Evolutionary conservation across 1,284 basidiomycete genomes (phyloP).

Genomic region (Moesziomyces antarcticus): DNA sequence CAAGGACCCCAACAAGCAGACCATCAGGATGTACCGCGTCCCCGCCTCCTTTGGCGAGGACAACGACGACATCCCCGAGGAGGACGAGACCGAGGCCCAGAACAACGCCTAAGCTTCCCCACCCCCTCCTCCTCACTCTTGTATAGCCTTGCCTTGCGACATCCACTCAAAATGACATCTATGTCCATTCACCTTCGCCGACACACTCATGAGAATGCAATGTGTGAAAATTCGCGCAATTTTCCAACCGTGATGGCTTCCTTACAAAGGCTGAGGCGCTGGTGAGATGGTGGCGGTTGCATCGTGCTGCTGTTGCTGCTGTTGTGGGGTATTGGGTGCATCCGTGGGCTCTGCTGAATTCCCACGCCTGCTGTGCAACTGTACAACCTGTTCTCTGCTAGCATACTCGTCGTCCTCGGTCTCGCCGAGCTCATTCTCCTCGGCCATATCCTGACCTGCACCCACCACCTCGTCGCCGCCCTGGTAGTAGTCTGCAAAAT

Average conservation of each 20-base stretch:
- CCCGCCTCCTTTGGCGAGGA: slow-evolving; percentile 81
- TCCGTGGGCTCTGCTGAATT: slow-evolving; percentile 20
- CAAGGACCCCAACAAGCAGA: slow-evolving; percentile 72
- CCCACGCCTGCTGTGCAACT: slow-evolving; percentile 24
- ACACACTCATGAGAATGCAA: neutral
- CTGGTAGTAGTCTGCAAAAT: slow-evolving; percentile 38
- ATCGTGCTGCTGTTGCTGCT: slow-evolving; percentile 5
- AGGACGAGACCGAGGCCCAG: slow-evolving; percentile 70
- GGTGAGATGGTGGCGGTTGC: neutral
- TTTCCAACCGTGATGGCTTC: no score
- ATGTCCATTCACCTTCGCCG: neutral
- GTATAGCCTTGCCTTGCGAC: no score
- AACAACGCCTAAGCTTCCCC: slow-evolving; percentile 10
- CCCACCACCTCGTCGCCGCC: neutral
- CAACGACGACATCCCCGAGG: slow-evolving; percentile 70
- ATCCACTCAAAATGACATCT: slow-evolving; percentile 11
- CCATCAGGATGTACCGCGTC: slow-evolving; percentile 91
- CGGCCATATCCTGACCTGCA: slow-evolving; percentile 1
- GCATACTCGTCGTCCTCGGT: slow-evolving; percentile 20
- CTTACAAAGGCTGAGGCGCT: neutral
- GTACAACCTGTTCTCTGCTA: slow-evolving; percentile 23
- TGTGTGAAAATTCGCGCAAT: no score
- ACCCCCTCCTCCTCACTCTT: slow-evolving; percentile 1
- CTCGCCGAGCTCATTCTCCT: slow-evolving; percentile 27
- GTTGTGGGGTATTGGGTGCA: neutral